Conservation (phyloP, 495 filamentous ascomycete species). For the Neurospora sp. region DNA sequence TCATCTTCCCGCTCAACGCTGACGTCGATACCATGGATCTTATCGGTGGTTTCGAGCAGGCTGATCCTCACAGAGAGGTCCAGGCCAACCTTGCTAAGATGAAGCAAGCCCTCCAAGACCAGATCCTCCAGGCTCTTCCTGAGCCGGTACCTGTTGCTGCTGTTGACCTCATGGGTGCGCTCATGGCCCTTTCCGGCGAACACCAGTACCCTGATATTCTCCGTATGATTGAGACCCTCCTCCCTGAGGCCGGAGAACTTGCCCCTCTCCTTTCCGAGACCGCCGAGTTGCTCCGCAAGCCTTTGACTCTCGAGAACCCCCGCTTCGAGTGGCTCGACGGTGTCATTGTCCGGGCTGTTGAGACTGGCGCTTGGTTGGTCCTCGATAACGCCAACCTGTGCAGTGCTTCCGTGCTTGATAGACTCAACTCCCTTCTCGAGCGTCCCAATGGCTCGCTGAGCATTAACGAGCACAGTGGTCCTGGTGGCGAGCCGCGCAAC, state of each 20-base stretch:
- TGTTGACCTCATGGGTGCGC: conserved; percentile 30
- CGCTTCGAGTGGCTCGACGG: conserved; percentile 96
- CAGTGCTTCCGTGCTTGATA: conserved; percentile 85
- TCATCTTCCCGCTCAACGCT: conserved; percentile 74
- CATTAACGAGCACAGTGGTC: conserved; percentile 81
- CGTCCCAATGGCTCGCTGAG: conserved; percentile 69
- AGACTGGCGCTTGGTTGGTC: conserved; percentile 83
- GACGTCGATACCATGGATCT: conserved; percentile 96
- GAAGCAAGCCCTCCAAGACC: conserved; percentile 40
- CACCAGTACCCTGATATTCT: conserved; percentile 21
- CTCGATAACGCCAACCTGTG: conserved; percentile 97
- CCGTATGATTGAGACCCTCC: conserved; percentile 20
- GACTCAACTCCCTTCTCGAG: conserved; percentile 90
- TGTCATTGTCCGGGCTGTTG: conserved; percentile 74
- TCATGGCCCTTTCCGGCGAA: conserved; percentile 23
- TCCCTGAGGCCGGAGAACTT: conserved; percentile 18
- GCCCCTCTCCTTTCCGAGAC: conserved; percentile 20
- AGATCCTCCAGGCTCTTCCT: conserved; percentile 42
- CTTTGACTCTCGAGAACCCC: conserved; percentile 49
- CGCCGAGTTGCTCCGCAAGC: conserved; percentile 28
- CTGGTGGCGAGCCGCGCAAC: conserved; percentile 70
- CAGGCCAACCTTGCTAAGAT: conserved; percentile 47
- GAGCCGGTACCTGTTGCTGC: conserved; percentile 31
- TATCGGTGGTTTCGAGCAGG: conserved; percentile 92
- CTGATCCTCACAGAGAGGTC: conserved; percentile 62